A percentile compares a stretch with the other conserved stretches of the same genome.
Evolutionary conservation across 1,284 basidiomycete genomes (phyloP).

Genomic region (Trichosporon sp.): DNA sequence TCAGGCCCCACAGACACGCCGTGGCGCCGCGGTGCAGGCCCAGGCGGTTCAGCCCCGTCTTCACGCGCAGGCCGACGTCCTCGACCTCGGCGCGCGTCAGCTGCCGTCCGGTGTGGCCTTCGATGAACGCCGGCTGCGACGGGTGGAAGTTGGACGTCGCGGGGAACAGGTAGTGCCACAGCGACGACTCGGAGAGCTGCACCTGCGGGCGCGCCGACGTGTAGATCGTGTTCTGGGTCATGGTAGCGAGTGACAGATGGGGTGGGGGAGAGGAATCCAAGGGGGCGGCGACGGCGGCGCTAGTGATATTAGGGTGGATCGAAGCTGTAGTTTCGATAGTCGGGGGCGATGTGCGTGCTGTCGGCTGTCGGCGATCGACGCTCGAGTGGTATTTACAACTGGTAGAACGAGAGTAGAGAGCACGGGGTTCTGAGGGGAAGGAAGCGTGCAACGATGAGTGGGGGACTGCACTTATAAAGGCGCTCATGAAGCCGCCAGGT

Average conservation of each 20-base stretch:
- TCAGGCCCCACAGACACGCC: slow-evolving; percentile 49
- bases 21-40: slow-evolving; percentile 36
- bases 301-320: background rate
- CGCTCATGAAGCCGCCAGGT: background rate
- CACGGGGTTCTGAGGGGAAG: background rate
- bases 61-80: slow-evolving; percentile 57
- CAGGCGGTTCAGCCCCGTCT: slow-evolving; percentile 52
- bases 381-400: background rate
- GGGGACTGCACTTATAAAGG: background rate
- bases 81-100: slow-evolving; percentile 59
- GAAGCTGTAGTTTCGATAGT: background rate
- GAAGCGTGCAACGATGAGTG: background rate
- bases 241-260: background rate
- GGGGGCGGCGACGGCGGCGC: background rate
- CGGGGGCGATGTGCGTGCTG: background rate
- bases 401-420: background rate
- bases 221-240: slow-evolving; percentile 24
- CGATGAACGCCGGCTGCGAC: slow-evolving; percentile 59
- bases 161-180: slow-evolving; percentile 10
- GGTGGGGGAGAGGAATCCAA: background rate
- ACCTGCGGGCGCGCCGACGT: slow-evolving; percentile 25
- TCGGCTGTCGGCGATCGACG: background rate
- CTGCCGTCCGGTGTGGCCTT: slow-evolving; percentile 58
- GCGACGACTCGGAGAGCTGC: slow-evolving; percentile 26
- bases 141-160: slow-evolving; percentile 11